phyloP scores from a whole-genome alignment of 306 rosid species.

The Hippophae rhamnoides region DNA sequence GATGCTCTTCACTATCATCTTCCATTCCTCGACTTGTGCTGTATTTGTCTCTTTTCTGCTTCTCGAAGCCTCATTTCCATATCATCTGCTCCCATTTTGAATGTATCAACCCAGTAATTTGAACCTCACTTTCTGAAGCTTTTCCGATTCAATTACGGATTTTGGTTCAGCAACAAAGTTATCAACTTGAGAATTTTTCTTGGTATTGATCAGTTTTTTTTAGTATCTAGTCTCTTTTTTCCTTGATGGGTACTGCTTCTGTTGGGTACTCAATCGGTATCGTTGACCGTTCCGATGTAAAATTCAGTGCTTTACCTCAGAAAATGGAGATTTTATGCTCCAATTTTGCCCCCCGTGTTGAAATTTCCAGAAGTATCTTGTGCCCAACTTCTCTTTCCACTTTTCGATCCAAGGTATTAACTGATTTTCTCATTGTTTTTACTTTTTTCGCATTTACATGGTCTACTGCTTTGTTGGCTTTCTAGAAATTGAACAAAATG shows the following conservation, averaged over 20 bases:
- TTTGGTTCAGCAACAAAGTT: no score
- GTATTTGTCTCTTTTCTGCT: no score
- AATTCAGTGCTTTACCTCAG: constrained; percentile 16
- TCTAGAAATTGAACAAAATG: neutral
- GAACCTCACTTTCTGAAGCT: no score
- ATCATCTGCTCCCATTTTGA: no score
- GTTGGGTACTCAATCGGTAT: constrained; percentile 38
- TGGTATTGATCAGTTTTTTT: constrained; percentile 12
- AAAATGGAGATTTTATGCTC: constrained; percentile 25
- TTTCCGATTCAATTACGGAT: neutral
- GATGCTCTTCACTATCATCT: no score
- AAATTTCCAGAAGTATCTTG: constrained; percentile 32
- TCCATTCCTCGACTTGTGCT: no score
- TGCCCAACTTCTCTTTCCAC: constrained; percentile 24
- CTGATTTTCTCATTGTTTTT: neutral
- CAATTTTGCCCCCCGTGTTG: constrained; percentile 30
- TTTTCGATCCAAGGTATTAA: constrained; percentile 41
- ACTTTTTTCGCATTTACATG: constrained; percentile 1
- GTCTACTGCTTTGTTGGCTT: no score
- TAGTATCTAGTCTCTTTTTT: constrained; percentile 10
- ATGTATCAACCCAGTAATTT: no score
- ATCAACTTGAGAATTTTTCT: neutral
- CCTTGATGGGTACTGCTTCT: constrained; percentile 42
- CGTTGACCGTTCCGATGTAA: constrained; percentile 26
- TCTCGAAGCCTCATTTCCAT: no score